Conservation (phyloP, 169 alveolate genomes). For the Plasmodium cynomolgi region DNA sequence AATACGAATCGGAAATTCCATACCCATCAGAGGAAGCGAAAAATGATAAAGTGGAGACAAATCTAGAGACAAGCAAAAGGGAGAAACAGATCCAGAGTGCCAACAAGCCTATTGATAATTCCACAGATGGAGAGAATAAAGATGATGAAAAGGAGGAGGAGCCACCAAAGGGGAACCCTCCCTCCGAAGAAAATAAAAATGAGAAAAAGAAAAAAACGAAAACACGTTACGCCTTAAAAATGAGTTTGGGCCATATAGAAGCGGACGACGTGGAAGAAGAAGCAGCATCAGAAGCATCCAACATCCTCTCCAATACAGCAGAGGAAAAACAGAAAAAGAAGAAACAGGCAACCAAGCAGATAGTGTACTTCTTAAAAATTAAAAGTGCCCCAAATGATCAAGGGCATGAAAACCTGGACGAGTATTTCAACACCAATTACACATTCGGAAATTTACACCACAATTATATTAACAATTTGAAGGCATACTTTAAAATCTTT, state of each 20-base stretch:
- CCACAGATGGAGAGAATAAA: neutral
- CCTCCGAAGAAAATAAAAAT: neutral
- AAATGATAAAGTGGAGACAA: neutral
- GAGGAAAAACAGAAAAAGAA: neutral
- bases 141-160: neutral
- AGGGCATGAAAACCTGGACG: conserved; percentile 36
- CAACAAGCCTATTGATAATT: conserved; percentile 2
- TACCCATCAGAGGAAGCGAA: neutral
- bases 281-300: neutral
- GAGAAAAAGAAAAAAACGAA: neutral
- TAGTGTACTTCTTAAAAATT: conserved; percentile 50
- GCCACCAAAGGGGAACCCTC: neutral
- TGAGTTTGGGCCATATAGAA: conserved; percentile 26
- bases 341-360: neutral
- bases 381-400: neutral
- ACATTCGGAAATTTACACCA: conserved; percentile 59
- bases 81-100: neutral
- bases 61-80: neutral
- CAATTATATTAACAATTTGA: conserved; percentile 70
- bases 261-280: conserved; percentile 30
- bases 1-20: neutral
- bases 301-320: neutral
- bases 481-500: conserved; percentile 48
- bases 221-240: conserved; percentile 36
- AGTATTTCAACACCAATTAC: conserved; percentile 63